Evolutionary conservation across 2,329 filamentous ascomycete species (phyloP), one percentile per base, ranked within the genome.

Genomic region (Penicillium psychrosexuale): DNA sequence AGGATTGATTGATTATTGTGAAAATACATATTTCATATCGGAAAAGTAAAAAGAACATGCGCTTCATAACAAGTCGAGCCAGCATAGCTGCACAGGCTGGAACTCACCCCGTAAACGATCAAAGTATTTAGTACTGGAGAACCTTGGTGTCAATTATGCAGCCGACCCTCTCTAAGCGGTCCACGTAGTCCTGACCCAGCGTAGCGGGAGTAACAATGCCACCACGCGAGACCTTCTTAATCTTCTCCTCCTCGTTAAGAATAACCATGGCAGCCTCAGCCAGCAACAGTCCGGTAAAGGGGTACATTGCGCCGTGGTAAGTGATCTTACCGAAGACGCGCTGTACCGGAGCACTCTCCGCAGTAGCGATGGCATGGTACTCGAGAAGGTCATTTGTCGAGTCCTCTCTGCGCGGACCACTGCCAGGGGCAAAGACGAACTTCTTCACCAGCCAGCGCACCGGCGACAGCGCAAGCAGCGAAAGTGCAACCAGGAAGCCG

Each of bases 381-480:
- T 79, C 76, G 5, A 77, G 45, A 11, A 57, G 63, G 47, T 78
- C 74, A 46, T 73, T 69, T 34, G 58, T 57, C 40, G 63, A 72
- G 47, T 62, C 75, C 66, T 82, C 78, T 59, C 70, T 73, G 5
- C 66, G 66, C 1, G 80, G 78, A 0, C 82, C 82, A 28, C 75
- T 61, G 1, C 82, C 82, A 3, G 81, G 80, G n/a, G 74, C 69
- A 49, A 76, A 78, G 33, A 82, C 68, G 28, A 80, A 61, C 43
- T 73, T 72, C 57, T 76, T 76, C 37, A 80, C 51, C 4, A 82
- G 58, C 71, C 76, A 81, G 17, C 84, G 80, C 0, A 84, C 72
- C 0, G 82, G 82, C 4, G 82, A 75, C 22, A 84, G 58, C 5
- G 76, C 56, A 3, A 87, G 66, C 1, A 79, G 74, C 6, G 81